Evolutionary conservation across 108 stramenopile species (phyloP).

Genomic region (Schizochytrium sp.): DNA sequence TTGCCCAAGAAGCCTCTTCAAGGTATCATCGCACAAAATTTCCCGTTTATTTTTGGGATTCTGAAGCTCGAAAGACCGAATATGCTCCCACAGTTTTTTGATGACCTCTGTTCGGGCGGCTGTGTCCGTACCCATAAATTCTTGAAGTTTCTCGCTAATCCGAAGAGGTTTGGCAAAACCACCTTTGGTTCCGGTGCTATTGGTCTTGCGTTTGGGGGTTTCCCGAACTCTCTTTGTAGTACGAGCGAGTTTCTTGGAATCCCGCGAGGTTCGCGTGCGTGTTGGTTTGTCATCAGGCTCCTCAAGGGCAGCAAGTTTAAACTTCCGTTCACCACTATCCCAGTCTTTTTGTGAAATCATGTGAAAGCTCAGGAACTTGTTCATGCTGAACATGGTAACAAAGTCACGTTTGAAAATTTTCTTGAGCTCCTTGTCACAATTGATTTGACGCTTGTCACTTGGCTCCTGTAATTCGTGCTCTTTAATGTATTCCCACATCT

Average conservation of each 20-base stretch:
- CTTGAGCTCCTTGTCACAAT: slow-evolving; percentile 63
- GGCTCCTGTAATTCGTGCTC: slow-evolving; percentile 66
- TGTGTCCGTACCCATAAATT: slow-evolving; percentile 40
- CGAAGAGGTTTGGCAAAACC: not conserved
- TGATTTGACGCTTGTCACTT: slow-evolving; percentile 61
- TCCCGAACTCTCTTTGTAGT: not conserved
- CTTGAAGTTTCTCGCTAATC: slow-evolving; percentile 40
- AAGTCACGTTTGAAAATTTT: slow-evolving; percentile 34
- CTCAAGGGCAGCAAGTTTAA: not conserved
- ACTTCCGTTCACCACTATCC: not conserved
- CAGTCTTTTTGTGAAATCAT: slow-evolving; percentile 10
- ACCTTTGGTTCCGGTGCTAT: not conserved
- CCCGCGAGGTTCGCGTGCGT: not conserved
- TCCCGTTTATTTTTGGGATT: slow-evolving; percentile 62
- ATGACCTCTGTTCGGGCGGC: slow-evolving; percentile 31
- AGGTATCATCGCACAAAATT: slow-evolving; percentile 63
- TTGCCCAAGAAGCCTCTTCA: slow-evolving; percentile 37
- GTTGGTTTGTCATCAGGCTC: not conserved
- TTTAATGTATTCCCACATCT: slow-evolving; percentile 68
- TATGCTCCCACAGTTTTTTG: slow-evolving; percentile 65
- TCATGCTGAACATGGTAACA: slow-evolving; percentile 65
- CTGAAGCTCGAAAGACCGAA: slow-evolving; percentile 56
- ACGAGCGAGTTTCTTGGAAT: not conserved
- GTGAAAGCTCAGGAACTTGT: slow-evolving; percentile 56
- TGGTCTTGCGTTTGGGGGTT: not conserved